These are phyloP conservation scores for Suillus luteus DNA, from an alignment of 768 basidiomycete genomes.

Conservation along the genomic window DNA sequence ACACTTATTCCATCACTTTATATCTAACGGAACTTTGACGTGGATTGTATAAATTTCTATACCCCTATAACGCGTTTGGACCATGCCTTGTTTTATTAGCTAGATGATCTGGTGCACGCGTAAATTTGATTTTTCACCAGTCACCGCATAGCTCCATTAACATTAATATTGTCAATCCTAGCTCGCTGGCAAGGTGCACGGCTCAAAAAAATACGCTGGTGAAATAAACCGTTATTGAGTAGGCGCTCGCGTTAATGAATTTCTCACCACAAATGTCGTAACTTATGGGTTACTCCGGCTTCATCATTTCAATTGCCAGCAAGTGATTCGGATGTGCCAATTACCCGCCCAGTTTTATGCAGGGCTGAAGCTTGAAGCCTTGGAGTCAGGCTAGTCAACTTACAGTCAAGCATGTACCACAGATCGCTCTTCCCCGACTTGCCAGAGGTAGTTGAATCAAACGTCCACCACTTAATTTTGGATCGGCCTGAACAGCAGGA, in stretches of 20 bases:
- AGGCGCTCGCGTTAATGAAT: too few species aligned
- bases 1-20: neutral
- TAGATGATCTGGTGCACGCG: too few species aligned
- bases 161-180: neutral
- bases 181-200: neutral
- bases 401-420: constrained; percentile 41
- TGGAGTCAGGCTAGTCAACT: neutral
- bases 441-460: constrained; percentile 46
- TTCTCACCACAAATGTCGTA: too few species aligned
- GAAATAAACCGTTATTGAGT: too few species aligned
- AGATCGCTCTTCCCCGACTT: constrained; percentile 54
- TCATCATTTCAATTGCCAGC: too few species aligned
- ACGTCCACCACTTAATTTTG: constrained; percentile 52
- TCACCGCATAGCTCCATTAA: neutral
- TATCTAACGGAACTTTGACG: neutral
- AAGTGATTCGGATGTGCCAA: too few species aligned
- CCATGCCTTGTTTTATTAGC: neutral
- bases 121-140: neutral
- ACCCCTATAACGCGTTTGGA: neutral
- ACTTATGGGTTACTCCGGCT: too few species aligned
- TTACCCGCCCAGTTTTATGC: too few species aligned
- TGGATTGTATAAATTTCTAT: too few species aligned
- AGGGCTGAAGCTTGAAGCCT: neutral
- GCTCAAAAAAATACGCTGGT: too few species aligned
- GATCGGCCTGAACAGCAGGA: constrained; percentile 48